These are phyloP conservation scores for Suhomyces kilbournensis DNA, from an alignment of 805 yeast species.

Conservation along the genomic window DNA sequence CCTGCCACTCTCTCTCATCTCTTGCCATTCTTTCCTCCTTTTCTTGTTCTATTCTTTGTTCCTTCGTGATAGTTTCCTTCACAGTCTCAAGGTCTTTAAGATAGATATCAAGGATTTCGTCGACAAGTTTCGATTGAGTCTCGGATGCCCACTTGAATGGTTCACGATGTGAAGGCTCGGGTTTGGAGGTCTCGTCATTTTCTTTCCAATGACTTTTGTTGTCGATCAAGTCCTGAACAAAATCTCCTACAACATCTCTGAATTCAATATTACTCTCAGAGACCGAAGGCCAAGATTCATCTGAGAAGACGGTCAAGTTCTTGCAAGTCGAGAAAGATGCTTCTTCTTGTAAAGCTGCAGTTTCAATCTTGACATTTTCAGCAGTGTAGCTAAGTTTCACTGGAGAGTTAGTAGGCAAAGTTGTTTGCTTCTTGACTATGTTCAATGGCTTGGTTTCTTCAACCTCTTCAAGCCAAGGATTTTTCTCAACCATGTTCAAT, in stretches of 20 bases:
- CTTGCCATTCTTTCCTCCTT: background rate
- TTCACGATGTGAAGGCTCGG: background rate
- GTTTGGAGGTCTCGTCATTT: background rate
- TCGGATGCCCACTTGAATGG: background rate
- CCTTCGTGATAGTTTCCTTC: background rate
- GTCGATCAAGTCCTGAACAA: background rate
- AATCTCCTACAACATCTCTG: background rate
- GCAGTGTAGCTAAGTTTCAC: background rate
- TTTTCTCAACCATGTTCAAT: background rate
- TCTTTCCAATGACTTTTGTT: background rate
- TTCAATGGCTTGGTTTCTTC: background rate
- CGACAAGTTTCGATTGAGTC: background rate
- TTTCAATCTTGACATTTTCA: background rate
- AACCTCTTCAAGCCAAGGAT: background rate
- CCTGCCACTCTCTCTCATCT: background rate
- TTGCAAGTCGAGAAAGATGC: background rate
- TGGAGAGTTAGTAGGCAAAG: background rate
- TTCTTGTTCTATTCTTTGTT: background rate
- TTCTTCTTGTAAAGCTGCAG: background rate
- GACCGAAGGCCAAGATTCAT: background rate
- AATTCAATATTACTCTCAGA: background rate
- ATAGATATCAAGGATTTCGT: background rate
- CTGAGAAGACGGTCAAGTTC: background rate
- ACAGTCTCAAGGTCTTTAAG: background rate
- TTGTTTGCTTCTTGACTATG: background rate